A percentile compares a stretch with the other conserved stretches of the same genome.
Conservation (phyloP, 208 protist species). For the Naegleria gruberi region DNA sequence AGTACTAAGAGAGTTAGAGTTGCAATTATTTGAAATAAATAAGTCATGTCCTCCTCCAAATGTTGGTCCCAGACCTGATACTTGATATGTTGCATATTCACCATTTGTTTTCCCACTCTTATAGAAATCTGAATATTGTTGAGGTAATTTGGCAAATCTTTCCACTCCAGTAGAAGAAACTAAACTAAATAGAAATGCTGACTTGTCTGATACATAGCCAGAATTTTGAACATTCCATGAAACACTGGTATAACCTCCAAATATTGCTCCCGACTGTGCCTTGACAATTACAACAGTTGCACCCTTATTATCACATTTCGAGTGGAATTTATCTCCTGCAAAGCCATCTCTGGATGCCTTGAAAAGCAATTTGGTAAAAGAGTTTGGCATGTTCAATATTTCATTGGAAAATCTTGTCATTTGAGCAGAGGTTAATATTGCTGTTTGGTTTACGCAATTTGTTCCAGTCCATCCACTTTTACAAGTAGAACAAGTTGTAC, state of each 20-base stretch:
- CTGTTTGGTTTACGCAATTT: too few relatives aligned
- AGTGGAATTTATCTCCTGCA: not conserved
- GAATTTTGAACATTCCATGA: not conserved
- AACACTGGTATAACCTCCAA: constrained; percentile 18
- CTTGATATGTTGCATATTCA: not conserved
- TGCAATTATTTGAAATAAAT: not conserved
- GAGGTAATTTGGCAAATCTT: not conserved
- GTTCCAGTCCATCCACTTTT: too few relatives aligned
- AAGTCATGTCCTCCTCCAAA: not conserved
- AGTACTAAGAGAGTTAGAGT: not conserved
- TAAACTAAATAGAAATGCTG: not conserved
- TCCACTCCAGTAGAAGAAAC: not conserved
- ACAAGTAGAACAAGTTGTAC: too few relatives aligned
- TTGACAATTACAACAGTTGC: constrained; percentile 8
- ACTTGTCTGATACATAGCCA: not conserved
- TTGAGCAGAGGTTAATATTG: too few relatives aligned
- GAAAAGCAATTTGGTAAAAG: not conserved
- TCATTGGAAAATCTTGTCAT: too few relatives aligned
- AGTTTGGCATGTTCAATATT: too few relatives aligned
- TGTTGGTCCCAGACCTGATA: not conserved
- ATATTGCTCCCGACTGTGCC: not conserved
- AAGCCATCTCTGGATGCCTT: constrained; percentile 15
- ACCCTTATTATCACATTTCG: constrained; percentile 1
- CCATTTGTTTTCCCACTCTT: not conserved
- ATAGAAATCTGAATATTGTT: too few relatives aligned